Evolutionary conservation across 768 basidiomycete genomes (phyloP).

Genomic region (Suillus occidentalis): DNA sequence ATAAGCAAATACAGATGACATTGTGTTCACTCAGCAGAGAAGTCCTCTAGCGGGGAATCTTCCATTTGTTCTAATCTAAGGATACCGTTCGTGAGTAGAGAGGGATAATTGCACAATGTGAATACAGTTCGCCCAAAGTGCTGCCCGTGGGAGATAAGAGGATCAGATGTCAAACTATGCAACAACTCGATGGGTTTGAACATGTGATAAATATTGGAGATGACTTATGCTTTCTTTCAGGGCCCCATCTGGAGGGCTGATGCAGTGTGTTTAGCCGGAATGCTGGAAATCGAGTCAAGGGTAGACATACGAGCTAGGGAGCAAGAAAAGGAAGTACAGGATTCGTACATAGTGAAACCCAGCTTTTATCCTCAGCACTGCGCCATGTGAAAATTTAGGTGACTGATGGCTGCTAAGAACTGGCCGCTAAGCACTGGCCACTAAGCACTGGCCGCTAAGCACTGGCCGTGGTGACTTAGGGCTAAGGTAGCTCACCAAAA

Average conservation of each 20-base stretch:
- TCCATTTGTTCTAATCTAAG: slow-evolving; percentile 7
- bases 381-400: neutral
- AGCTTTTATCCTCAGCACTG: neutral
- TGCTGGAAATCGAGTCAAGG: neutral
- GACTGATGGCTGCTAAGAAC: no score
- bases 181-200: neutral
- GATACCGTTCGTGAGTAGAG: slow-evolving; percentile 16
- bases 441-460: no score
- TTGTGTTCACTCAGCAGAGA: neutral
- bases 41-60: neutral
- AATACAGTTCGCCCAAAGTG: slow-evolving; percentile 21
- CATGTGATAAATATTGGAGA: neutral
- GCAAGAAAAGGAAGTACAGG: neutral
- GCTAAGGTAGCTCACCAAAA: no score
- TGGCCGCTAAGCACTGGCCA: no score
- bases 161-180: slow-evolving; percentile 14
- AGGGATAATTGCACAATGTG: slow-evolving; percentile 14
- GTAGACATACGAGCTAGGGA: neutral
- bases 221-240: slow-evolving; percentile 8
- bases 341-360: neutral
- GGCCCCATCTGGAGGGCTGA: slow-evolving; percentile 17
- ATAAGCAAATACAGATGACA: no score
- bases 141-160: slow-evolving; percentile 17
- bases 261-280: neutral
- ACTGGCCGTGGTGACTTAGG: no score